Conservation (phyloP, 331 rosid species). For the Malus hybrid region DNA sequence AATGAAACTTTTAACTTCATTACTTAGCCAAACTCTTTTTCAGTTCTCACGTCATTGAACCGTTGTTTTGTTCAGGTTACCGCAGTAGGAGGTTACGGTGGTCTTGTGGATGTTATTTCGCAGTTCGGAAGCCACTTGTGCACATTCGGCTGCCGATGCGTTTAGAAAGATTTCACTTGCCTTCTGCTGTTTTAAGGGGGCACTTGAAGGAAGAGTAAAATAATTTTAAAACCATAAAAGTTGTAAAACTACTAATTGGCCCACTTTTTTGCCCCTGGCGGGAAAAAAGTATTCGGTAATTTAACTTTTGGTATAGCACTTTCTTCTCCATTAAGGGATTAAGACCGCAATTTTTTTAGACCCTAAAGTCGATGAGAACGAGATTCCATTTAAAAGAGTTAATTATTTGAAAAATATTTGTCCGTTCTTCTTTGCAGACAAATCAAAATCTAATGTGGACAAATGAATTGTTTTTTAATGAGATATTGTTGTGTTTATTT, state of each 20-base stretch:
- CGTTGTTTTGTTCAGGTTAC: conserved; percentile 51
- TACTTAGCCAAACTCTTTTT: too few species aligned
- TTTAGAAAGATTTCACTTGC: conserved; percentile 9
- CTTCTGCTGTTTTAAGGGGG: background rate
- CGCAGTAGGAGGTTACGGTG: conserved; percentile 89
- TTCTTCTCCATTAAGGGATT: too few species aligned
- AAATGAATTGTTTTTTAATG: too few species aligned
- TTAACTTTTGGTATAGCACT: too few species aligned
- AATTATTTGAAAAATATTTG: too few species aligned
- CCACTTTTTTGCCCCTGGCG: background rate
- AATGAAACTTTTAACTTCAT: background rate
- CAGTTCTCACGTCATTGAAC: conserved; percentile 3
- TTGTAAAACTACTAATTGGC: background rate
- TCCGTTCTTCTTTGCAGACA: too few species aligned
- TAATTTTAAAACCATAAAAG: background rate
- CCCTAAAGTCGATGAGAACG: too few species aligned
- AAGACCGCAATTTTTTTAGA: too few species aligned
- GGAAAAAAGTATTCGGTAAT: background rate
- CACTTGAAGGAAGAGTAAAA: background rate
- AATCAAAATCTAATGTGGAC: too few species aligned
- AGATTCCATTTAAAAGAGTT: too few species aligned
- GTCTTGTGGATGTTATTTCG: conserved; percentile 81
- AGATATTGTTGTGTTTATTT: too few species aligned
- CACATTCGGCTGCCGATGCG: conserved; percentile 49
- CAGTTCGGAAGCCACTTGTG: conserved; percentile 94